Evolutionary conservation across 1,139 yeast species (phyloP), one percentile per base, ranked within the genome.

Genomic region (Magnusiomyces ingens): DNA sequence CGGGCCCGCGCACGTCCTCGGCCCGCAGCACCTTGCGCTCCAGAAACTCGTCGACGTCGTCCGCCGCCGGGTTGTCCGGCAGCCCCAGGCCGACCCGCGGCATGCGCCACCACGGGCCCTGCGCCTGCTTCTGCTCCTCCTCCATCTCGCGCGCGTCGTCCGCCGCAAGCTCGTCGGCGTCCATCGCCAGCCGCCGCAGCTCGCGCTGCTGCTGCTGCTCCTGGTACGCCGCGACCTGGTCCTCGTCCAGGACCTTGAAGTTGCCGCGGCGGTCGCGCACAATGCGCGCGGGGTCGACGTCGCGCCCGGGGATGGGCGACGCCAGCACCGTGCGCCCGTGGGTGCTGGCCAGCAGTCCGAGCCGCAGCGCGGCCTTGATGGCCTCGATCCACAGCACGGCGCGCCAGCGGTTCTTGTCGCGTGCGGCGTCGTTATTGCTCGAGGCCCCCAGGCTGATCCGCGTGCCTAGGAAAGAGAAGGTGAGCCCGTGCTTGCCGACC

Each of bases 241-340:
- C 19, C 53, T 64, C 48, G 32, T 45, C 41, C 40, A 45, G 10
- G n/a, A 45, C 36, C 15, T 18, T 45, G n/a, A 48, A 26, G 22
- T 44, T 35, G n/a, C 55, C 57, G 10, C 46, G 15, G 17, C 48
- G 48, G 37, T 50, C 52, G 26, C 50, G 45, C 15, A 37, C 37
- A 15, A 55, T 55, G 36, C 55, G 49, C 17, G 50, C 47, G 5
- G 69, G 67, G 29, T 68, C 73, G 13, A 68, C 59, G 36, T 71
- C 73, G 11, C 73, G 64, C 45, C 68, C 73, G 17, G 72, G 69
- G 12, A 70, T 58, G 0, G 71, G 68, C 4, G 72, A 65, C 6
- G 59, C 57, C 10, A 70, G 61, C 18, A 71, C 58, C 26, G 70
- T 69, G 36, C 69, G 60, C n/a, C 60, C 58, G 17, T 60, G 57